A percentile compares a stretch with the other conserved stretches of the same genome.
Evolutionary conservation across 331 rosid genomes (phyloP).

Genomic region (Pyracantha coccinea): DNA sequence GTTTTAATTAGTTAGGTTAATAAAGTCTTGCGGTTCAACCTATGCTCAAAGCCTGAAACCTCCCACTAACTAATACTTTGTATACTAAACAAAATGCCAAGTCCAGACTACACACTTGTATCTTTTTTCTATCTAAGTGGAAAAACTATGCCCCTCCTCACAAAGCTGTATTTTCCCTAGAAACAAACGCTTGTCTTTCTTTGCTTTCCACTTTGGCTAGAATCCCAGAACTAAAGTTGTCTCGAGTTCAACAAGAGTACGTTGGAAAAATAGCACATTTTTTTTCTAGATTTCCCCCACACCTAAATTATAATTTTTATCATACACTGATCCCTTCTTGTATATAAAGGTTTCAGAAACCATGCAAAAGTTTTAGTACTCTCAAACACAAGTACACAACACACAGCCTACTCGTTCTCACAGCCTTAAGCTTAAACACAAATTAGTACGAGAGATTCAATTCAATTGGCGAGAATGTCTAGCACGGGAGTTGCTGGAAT

Average conservation of each 20-base stretch:
- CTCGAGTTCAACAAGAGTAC: background rate
- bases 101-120: background rate
- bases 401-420: background rate
- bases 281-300: background rate
- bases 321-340: background rate
- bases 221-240: background rate
- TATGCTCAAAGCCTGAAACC: background rate
- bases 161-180: background rate
- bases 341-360: background rate
- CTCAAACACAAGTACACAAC: background rate
- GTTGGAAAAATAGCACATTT: background rate
- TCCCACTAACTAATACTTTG: background rate
- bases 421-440: background rate
- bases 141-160: background rate
- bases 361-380: background rate
- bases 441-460: background rate
- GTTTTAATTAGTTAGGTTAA: background rate
- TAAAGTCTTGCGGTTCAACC: background rate
- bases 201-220: background rate
- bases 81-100: background rate
- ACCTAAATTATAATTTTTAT: background rate
- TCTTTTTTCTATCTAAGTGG: background rate
- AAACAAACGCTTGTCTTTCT: background rate
- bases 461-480: constrained; percentile 2
- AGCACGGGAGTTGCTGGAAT: constrained; percentile 6